A percentile compares a stretch with the other conserved stretches of the same genome.
Conservation (phyloP, 345 rosid genomes). For the Durio zibethinus region DNA sequence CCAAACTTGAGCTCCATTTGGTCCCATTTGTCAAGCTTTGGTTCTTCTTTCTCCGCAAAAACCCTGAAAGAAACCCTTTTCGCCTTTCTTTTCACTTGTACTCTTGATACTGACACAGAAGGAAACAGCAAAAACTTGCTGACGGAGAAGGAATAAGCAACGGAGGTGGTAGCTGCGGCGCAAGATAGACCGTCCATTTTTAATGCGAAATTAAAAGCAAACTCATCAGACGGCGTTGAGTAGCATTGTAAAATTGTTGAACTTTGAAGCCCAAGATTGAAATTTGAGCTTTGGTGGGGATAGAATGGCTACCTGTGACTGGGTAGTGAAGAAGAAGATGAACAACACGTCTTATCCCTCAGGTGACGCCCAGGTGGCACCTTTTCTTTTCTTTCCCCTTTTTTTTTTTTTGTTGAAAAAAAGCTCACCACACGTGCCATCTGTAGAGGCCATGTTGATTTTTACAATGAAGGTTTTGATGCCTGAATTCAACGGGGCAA, state of each 20-base stretch:
- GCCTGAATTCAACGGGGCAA: background rate
- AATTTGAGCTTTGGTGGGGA: background rate
- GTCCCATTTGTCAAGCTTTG: conserved; percentile 64
- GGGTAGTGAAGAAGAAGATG: background rate
- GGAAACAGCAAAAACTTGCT: conserved; percentile 5
- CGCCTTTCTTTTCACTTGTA: conserved; percentile 20
- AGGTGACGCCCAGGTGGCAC: background rate
- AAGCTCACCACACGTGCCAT: background rate
- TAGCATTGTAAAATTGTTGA: background rate
- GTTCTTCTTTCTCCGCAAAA: conserved; percentile 59
- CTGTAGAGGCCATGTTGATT: background rate
- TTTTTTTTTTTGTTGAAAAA: background rate
- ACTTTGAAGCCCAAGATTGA: background rate
- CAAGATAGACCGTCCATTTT: conserved; percentile 58
- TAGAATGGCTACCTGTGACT: background rate
- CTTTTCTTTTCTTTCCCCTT: background rate
- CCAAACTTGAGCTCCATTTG: conserved; percentile 94
- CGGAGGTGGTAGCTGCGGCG: conserved; percentile 34
- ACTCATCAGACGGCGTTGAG: background rate
- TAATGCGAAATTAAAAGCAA: conserved; percentile 4
- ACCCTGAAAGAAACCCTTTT: conserved; percentile 26
- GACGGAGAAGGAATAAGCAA: conserved; percentile 21
- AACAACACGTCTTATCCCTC: background rate
- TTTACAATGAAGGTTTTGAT: background rate
- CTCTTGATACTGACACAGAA: conserved; percentile 10